Conservation (phyloP, 441 rosid species). For the Eugenia klotzschiana region DNA sequence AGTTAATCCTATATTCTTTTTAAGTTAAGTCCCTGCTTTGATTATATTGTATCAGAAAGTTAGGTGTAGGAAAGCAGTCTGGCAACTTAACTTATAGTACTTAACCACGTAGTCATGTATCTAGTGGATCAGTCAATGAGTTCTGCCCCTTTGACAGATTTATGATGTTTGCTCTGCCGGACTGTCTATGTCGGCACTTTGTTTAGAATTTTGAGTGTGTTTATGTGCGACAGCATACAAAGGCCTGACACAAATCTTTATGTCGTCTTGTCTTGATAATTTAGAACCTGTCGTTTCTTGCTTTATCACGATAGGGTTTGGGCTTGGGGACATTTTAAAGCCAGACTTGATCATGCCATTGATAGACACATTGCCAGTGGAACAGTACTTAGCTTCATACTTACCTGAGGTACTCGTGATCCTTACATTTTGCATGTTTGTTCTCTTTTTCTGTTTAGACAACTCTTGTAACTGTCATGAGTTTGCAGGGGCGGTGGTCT, state of each 20-base stretch:
- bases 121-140: neutral
- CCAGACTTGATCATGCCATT: slow-evolving; percentile 87
- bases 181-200: neutral
- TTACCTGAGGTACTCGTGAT: slow-evolving; percentile 59
- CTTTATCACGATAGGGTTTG: slow-evolving; percentile 39
- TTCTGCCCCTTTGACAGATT: neutral
- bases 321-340: slow-evolving; percentile 69
- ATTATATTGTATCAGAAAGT: neutral
- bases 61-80: neutral
- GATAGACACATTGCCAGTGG: slow-evolving; percentile 49
- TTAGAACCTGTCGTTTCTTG: neutral
- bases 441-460: neutral
- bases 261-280: neutral
- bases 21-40: neutral
- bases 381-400: slow-evolving; percentile 51
- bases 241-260: neutral
- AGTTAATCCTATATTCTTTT: neutral
- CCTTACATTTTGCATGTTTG: neutral
- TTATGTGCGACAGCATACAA: neutral
- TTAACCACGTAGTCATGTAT: neutral
- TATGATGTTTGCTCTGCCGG: neutral
- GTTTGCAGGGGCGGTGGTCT: slow-evolving; percentile 57
- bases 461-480: neutral
- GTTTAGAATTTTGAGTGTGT: neutral
- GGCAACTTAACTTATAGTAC: neutral